A percentile compares a stretch with the other conserved stretches of the same genome.
Evolutionary conservation across 805 yeast species (phyloP).

Genomic region (Suhomyces faveliae): DNA sequence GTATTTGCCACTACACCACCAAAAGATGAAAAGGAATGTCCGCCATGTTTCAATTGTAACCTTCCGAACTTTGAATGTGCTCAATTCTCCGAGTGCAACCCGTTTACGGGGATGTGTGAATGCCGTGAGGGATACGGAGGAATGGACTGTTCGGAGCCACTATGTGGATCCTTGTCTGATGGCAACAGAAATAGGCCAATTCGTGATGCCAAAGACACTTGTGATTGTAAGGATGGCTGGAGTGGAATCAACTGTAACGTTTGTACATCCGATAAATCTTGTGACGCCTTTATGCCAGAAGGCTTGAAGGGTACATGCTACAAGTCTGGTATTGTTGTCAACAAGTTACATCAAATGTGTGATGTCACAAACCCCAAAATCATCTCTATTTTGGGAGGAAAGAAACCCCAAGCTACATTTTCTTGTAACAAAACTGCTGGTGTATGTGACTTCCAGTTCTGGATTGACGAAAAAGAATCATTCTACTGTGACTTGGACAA

Average conservation of each 20-base stretch:
- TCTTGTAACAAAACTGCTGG: constrained; percentile 69
- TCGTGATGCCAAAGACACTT: constrained; percentile 51
- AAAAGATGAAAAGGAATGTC: constrained; percentile 50
- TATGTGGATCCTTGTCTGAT: constrained; percentile 76
- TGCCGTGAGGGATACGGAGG: constrained; percentile 95
- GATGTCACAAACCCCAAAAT: constrained; percentile 90
- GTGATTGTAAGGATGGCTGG: constrained; percentile 88
- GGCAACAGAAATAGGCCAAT: constrained; percentile 64
- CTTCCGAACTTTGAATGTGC: constrained; percentile 86
- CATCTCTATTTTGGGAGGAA: constrained; percentile 72
- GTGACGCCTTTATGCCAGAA: constrained; percentile 87
- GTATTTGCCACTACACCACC: constrained; percentile 1
- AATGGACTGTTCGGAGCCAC: constrained; percentile 82
- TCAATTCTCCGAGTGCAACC: constrained; percentile 87
- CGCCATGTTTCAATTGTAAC: constrained; percentile 94
- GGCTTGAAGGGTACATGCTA: constrained; percentile 87
- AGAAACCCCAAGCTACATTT: constrained; percentile 88
- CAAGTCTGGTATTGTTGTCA: constrained; percentile 77
- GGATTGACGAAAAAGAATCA: constrained; percentile 90
- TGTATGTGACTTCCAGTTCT: constrained; percentile 86
- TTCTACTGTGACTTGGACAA: constrained; percentile 79
- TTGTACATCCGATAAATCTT: constrained; percentile 69
- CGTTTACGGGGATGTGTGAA: constrained; percentile 86
- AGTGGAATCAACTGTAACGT: constrained; percentile 89
- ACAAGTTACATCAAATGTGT: constrained; percentile 85